Conservation (phyloP, 306 rosid species). For the Hippophae gyantsensis region DNA sequence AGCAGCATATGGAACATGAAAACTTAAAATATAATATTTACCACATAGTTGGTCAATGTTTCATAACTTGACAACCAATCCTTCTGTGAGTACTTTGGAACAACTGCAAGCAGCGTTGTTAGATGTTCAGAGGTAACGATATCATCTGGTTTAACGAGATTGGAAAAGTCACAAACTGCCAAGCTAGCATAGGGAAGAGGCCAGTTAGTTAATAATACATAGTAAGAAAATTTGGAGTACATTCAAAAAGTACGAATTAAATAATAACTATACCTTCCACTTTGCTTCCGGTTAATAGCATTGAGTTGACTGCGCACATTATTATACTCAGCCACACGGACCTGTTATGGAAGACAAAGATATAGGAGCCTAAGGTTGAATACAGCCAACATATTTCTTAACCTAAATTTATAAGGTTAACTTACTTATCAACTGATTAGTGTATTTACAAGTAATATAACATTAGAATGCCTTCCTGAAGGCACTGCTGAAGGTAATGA, state of each 20-base stretch:
- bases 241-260: background rate
- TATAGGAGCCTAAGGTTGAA: constrained; percentile 9
- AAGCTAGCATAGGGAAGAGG: constrained; percentile 40
- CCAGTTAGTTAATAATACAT: constrained; percentile 15
- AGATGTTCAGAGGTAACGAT: constrained; percentile 70
- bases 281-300: constrained; percentile 85
- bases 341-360: constrained; percentile 36
- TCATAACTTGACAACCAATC: constrained; percentile 91
- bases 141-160: constrained; percentile 83
- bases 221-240: background rate
- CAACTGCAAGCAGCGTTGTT: constrained; percentile 73
- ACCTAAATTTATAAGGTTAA: background rate
- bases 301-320: constrained; percentile 79
- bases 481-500: background rate
- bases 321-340: constrained; percentile 75
- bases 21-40: constrained; percentile 23
- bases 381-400: background rate
- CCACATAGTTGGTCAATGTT: constrained; percentile 82
- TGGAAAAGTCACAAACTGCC: constrained; percentile 92
- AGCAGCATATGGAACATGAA: constrained; percentile 11
- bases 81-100: constrained; percentile 87
- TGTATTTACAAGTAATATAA: background rate
- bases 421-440: background rate
- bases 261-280: constrained; percentile 52
- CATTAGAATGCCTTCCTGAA: background rate